phyloP scores from a whole-genome alignment of 1,284 basidiomycete species.

The Tilletiopsis washingtonensis region DNA sequence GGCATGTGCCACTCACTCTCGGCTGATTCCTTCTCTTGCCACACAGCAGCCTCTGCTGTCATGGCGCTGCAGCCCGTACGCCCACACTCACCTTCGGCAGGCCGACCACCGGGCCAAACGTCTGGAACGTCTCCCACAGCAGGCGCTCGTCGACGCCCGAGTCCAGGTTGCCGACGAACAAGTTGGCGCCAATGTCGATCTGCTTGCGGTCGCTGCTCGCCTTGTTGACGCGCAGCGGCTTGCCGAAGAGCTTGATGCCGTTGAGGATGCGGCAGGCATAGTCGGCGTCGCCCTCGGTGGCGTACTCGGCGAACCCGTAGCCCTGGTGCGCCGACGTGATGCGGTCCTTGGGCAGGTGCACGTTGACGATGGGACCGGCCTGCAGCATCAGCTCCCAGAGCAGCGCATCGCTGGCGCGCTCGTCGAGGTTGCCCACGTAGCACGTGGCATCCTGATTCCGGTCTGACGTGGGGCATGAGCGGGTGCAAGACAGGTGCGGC shows the following conservation, averaged over 20 bases:
- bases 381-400: constrained; percentile 99
- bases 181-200: constrained; percentile 91
- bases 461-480: constrained; percentile 17
- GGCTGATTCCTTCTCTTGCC: no score
- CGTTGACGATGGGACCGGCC: constrained; percentile 87
- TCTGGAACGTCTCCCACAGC: constrained; percentile 87
- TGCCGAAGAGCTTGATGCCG: constrained; percentile 97
- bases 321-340: constrained; percentile 97
- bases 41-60: no score
- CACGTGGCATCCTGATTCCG: constrained; percentile 47
- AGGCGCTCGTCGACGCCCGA: constrained; percentile 85
- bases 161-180: constrained; percentile 92
- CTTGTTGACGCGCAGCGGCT: constrained; percentile 97
- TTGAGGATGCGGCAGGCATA: constrained; percentile 99
- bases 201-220: constrained; percentile 90
- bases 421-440: constrained; percentile 77
- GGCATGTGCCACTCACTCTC: no score
- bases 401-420: constrained; percentile 83
- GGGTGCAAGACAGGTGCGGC: no score
- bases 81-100: constrained; percentile 87
- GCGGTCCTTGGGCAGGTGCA: constrained; percentile 83
- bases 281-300: constrained; percentile 95
- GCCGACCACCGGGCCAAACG: constrained; percentile 86
- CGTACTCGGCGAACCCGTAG: constrained; percentile 97
- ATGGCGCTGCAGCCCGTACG: no score